Evolutionary conservation across 1,284 basidiomycete genomes (phyloP), one percentile per base, ranked within the genome.

Genomic region (Ustilago curta): DNA sequence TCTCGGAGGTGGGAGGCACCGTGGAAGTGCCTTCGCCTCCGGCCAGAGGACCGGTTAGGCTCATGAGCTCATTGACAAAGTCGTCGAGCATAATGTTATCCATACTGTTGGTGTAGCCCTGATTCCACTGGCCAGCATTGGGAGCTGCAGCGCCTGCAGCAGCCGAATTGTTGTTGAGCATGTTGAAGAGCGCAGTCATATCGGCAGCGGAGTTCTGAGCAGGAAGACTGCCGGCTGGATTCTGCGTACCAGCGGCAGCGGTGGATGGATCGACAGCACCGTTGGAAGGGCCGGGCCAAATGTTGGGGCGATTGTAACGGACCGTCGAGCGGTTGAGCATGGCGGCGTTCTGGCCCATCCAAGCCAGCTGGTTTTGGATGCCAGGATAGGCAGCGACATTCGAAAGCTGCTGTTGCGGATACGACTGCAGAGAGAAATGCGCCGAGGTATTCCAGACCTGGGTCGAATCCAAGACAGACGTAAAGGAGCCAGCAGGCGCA

Each of bases 21-120:
- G 59, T 40, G 12, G 65, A 45, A 18, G 54, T 32, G 16, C 42
- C 59, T 9, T 69, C 62, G 39, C 48, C 50, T 18, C 66, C 64
- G 0, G 60, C 59, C 1, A 74, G 59, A 29, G 74, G 75, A 8
- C 60, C 70, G 2, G 71, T 76, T 16, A 79, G 52, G 44, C 58
- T 70, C 60, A 75, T 68, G 31, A 79, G 71, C 43, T 77, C 77
- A 45, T 59, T 70, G 51, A 79, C 70, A 59, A 79, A 79, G 53
- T 70, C 70, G 43, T 79, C 75, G 49, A 79, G 67, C 75, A 76
- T 76, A 52, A 76, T 51, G 43, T 69, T 63, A 51, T 76, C 74
- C 58, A 76, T 65, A 51, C 62, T 74, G 44, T 51, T 66, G 23
- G 59, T 21, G 25, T 75, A 67, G 6, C 51, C 57, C 19, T 70